Evolutionary conservation across 352 stramenopile species (phyloP).

Genomic region (Phytophthora pistaciae): DNA sequence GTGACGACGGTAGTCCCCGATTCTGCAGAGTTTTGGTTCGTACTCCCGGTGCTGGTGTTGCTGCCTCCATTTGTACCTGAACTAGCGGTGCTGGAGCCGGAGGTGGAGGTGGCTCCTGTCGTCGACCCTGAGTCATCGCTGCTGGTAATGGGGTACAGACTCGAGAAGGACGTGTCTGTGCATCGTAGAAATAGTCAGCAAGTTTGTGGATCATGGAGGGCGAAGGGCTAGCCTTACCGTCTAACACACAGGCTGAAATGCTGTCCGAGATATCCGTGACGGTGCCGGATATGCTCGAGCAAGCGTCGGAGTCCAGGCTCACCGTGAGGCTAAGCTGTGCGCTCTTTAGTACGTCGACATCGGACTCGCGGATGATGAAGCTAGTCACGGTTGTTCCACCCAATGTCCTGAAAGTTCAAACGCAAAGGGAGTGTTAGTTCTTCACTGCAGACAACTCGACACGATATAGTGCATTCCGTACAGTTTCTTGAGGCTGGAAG

Average conservation of each 20-base stretch:
- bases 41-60: slow-evolving; percentile 11
- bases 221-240: slow-evolving; percentile 21
- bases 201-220: not conserved
- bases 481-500: slow-evolving; percentile 48
- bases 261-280: slow-evolving; percentile 27
- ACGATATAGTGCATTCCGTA: slow-evolving; percentile 12
- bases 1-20: slow-evolving; percentile 21
- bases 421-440: slow-evolving; percentile 12
- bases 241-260: slow-evolving; percentile 38
- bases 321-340: slow-evolving; percentile 36
- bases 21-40: slow-evolving; percentile 10
- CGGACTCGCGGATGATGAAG: slow-evolving; percentile 47
- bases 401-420: slow-evolving; percentile 23
- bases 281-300: slow-evolving; percentile 28
- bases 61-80: not conserved
- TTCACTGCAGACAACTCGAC: slow-evolving; percentile 2
- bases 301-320: slow-evolving; percentile 28
- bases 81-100: slow-evolving; percentile 5
- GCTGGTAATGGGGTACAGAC: slow-evolving; percentile 35
- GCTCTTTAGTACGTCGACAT: slow-evolving; percentile 38
- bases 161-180: slow-evolving; percentile 39
- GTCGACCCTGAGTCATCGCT: slow-evolving; percentile 10
- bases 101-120: slow-evolving; percentile 17
- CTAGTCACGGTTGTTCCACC: slow-evolving; percentile 38
- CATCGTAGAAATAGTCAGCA: not conserved